Conservation (phyloP, 1,284 basidiomycete species). For the Irpex sp. region DNA sequence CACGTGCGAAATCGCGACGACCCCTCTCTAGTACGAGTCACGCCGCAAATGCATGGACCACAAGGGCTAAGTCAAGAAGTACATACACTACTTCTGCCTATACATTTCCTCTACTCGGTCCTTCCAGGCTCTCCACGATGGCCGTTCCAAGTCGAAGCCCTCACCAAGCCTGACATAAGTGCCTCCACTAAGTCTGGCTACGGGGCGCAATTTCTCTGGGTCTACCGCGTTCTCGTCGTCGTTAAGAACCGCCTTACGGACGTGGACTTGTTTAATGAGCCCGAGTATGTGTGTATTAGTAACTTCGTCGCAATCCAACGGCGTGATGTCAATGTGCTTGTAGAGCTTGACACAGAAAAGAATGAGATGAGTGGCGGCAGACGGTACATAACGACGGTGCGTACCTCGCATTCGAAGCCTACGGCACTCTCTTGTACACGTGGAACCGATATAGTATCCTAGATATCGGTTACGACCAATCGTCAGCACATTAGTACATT, state of each 20-base stretch:
- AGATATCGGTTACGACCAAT: background rate
- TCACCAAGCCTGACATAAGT: conserved; percentile 54
- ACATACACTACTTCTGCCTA: background rate
- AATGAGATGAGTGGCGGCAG: conserved; percentile 4
- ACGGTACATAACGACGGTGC: conserved; percentile 13
- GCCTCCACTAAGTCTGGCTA: conserved; percentile 63
- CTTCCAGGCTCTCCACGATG: conserved; percentile 53
- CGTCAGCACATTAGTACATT: background rate
- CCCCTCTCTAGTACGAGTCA: too few relatives aligned
- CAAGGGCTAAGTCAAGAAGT: background rate
- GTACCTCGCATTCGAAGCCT: conserved; percentile 69
- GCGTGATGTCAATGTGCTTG: conserved; percentile 52
- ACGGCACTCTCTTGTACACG: conserved; percentile 71
- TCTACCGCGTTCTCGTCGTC: conserved; percentile 52
- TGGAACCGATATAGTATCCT: conserved; percentile 23
- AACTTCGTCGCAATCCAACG: conserved; percentile 33
- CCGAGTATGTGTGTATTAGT: conserved; percentile 63
- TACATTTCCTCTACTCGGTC: conserved; percentile 21
- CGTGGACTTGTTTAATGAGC: conserved; percentile 61
- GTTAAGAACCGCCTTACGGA: conserved; percentile 48
- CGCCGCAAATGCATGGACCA: too few relatives aligned
- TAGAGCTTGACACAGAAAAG: conserved; percentile 36
- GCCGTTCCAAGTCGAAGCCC: conserved; percentile 54
- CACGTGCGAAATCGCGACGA: too few relatives aligned
- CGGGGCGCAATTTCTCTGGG: conserved; percentile 53